Evolutionary conservation across 2,329 filamentous ascomycete species (phyloP), one percentile per base, ranked within the genome.

Genomic region (Scytalidium lignicola): DNA sequence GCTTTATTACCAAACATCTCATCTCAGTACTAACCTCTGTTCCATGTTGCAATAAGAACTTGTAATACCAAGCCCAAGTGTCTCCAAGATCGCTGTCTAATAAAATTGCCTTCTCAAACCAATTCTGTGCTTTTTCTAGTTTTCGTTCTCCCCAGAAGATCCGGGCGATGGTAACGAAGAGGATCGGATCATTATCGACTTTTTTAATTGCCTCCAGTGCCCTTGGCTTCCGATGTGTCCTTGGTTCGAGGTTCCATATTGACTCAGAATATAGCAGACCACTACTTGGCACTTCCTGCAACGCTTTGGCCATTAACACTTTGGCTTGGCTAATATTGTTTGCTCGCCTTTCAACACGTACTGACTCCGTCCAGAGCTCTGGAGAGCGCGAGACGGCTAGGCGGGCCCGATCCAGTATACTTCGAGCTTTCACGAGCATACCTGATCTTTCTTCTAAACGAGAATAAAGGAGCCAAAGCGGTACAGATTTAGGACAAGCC

Each of bases 41-140:
- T 9, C 93, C 95, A 70, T 99, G 91, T 74, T 96, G 89, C 58
- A 83, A 66, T 56, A 97, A 65, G 67, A 97, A 99, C 67, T 92
- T 91, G 68, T 90, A 93, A 68, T 96, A 99, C 92, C 92, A 99
- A 18, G 90, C 92, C 95, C 95, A 99, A 10, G 84, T 88, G 71
- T 99, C 95, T 45, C 93, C 93, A 45, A 83, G 73, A 66, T 97
- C 91, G 29, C 85, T 82, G 62, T 99, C 90, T 12, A 93, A 74
- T 47, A 96, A 76, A 49, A 96, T 83, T 0, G 93, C 93, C 70
- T 95, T 96, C 70, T 96, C 90, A 67, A 99, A 99, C 93, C 93
- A 99, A 56, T 82, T 91, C 68, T 91, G 87, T 2, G 93, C 92
- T 68, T 96, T 96, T 58, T 97, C 93, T 20, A 99, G 76, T 64